These are phyloP conservation scores for Talaromyces amestolkiae DNA, from an alignment of 2,329 filamentous ascomycete species.

Conservation along the genomic window DNA sequence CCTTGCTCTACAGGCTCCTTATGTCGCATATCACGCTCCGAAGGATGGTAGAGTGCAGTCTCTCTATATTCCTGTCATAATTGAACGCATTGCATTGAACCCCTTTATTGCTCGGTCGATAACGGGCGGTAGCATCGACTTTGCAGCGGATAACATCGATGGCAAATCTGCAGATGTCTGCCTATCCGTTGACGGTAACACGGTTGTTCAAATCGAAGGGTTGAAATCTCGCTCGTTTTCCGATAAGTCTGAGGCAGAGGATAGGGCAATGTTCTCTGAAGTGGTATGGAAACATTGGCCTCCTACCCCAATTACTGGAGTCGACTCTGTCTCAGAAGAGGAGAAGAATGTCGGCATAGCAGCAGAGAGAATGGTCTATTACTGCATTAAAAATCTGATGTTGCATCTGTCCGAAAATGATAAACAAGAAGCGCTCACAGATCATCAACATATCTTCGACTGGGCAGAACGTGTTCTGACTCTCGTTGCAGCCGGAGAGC, in stretches of 20 bases:
- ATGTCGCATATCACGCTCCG: constrained; percentile 22
- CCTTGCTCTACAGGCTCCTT: neutral
- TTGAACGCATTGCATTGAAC: neutral
- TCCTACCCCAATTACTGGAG: no score
- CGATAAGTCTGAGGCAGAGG: neutral
- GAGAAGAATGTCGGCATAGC: no score
- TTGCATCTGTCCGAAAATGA: neutral
- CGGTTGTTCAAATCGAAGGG: neutral
- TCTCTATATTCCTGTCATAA: neutral
- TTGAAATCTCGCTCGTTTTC: neutral
- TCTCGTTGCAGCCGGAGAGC: neutral
- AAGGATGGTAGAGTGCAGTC: constrained; percentile 22
- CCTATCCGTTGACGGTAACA: neutral
- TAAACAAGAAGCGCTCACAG: neutral
- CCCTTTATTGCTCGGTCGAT: neutral
- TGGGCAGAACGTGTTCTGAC: neutral
- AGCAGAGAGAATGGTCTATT: no score
- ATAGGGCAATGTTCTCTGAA: constrained; percentile 10
- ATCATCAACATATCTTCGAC: neutral
- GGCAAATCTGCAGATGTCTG: neutral
- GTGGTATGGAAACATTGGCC: constrained; percentile 22
- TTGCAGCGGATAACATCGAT: neutral
- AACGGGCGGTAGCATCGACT: neutral
- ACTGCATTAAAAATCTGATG: no score
- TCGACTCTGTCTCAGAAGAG: no score